These are phyloP conservation scores for Sphagnum magellanicum DNA, from an alignment of 228 moss, liverwort and hornwort genomes.

Conservation along the genomic window DNA sequence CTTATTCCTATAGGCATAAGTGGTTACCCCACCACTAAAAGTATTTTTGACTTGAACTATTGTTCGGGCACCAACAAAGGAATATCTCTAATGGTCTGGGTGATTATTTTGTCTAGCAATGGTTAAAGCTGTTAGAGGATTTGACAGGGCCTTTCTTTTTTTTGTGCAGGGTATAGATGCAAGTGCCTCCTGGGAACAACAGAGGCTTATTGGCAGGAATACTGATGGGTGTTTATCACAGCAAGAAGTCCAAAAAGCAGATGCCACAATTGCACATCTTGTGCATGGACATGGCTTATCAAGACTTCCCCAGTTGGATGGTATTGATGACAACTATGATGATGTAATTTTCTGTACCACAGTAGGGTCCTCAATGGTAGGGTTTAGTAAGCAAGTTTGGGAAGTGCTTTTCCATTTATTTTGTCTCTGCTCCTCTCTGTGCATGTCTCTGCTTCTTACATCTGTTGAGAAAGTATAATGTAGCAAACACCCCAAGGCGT, in stretches of 20 bases:
- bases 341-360: conserved; percentile 16
- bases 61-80: neutral
- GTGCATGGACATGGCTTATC: conserved; percentile 7
- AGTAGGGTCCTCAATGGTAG: neutral
- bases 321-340: conserved; percentile 46
- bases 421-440: too few relatives aligned
- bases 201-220: conserved; percentile 42
- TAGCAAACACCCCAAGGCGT: neutral
- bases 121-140: neutral
- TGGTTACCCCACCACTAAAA: neutral
- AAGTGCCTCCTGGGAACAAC: conserved; percentile 26
- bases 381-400: too few relatives aligned
- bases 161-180: conserved; percentile 30
- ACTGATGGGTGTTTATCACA: conserved; percentile 25
- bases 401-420: too few relatives aligned
- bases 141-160: neutral
- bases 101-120: neutral
- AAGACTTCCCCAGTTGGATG: conserved; percentile 43
- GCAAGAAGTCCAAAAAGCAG: conserved; percentile 27
- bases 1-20: too few relatives aligned
- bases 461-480: neutral
- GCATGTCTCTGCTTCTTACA: neutral
- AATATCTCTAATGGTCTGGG: neutral
- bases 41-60: neutral
- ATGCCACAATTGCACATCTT: neutral